These are phyloP conservation scores for Xanthoparmelia taractica DNA, from an alignment of 495 filamentous ascomycete species.

Conservation along the genomic window DNA sequence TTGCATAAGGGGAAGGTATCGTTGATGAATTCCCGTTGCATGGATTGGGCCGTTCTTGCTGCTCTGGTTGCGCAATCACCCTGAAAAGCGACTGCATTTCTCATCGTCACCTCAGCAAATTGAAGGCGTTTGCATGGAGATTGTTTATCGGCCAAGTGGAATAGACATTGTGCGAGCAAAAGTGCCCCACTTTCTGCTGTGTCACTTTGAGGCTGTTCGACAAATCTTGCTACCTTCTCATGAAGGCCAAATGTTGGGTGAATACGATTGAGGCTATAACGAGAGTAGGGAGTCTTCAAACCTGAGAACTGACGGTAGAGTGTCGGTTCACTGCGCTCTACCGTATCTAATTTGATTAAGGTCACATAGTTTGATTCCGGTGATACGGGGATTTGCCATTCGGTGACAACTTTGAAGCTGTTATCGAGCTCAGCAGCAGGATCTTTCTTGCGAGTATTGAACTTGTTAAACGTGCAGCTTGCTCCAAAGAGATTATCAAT, in stretches of 20 bases:
- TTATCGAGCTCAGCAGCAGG: not conserved
- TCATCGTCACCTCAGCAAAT: not conserved
- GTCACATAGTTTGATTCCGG: not conserved
- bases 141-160: slow-evolving; percentile 6
- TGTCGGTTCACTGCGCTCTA: not conserved
- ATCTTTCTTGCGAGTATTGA: not conserved
- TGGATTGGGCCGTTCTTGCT: too few species aligned
- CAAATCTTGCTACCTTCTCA: not conserved
- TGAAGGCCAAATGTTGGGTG: slow-evolving; percentile 14
- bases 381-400: not conserved
- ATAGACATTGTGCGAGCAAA: not conserved
- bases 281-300: too few species aligned
- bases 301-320: not conserved
- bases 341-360: not conserved
- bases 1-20: not conserved
- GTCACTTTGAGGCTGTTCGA: not conserved
- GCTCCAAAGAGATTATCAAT: not conserved
- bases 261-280: not conserved
- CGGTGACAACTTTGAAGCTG: not conserved
- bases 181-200: not conserved
- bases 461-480: not conserved
- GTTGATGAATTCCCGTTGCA: not conserved
- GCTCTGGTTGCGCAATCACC: not conserved
- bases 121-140: slow-evolving; percentile 6
- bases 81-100: not conserved